Conservation (phyloP, 768 basidiomycete species). For the Auriscalpium vulgare region DNA sequence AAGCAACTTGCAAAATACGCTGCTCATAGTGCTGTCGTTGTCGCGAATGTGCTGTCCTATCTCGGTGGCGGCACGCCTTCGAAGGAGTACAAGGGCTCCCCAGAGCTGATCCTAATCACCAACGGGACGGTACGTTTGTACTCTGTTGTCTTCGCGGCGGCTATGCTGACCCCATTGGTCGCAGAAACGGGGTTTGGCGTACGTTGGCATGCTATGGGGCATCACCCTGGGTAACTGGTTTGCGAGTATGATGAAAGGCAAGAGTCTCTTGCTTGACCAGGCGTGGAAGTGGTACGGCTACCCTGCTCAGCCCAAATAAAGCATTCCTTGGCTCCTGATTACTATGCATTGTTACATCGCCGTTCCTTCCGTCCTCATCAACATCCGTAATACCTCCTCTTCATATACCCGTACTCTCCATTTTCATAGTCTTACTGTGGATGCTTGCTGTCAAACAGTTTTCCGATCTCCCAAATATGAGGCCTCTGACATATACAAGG, state of each 20-base stretch:
- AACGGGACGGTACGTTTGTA: background rate
- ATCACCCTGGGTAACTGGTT: conserved; percentile 39
- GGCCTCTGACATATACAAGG: no score
- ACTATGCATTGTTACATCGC: no score
- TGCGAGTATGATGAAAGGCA: background rate
- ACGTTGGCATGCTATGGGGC: conserved; percentile 38
- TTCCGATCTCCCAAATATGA: no score
- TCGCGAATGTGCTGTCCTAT: conserved; percentile 38
- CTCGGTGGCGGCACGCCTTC: conserved; percentile 28
- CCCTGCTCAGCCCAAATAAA: no score
- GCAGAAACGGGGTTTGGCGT: conserved; percentile 34
- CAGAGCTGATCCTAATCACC: conserved; percentile 25
- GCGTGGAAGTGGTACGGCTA: background rate
- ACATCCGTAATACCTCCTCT: no score
- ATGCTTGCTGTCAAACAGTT: no score
- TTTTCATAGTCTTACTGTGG: no score
- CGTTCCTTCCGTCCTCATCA: no score
- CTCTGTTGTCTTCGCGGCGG: background rate
- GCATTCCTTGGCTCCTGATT: no score
- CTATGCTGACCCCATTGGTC: background rate
- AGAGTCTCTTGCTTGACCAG: background rate
- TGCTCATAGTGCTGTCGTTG: conserved; percentile 34
- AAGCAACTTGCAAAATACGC: conserved; percentile 43
- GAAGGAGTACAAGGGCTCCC: conserved; percentile 37
- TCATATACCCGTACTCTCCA: no score